These are phyloP conservation scores for Pseudopithomyces chartarum DNA, from an alignment of 2,329 filamentous ascomycete genomes.

Conservation along the genomic window DNA sequence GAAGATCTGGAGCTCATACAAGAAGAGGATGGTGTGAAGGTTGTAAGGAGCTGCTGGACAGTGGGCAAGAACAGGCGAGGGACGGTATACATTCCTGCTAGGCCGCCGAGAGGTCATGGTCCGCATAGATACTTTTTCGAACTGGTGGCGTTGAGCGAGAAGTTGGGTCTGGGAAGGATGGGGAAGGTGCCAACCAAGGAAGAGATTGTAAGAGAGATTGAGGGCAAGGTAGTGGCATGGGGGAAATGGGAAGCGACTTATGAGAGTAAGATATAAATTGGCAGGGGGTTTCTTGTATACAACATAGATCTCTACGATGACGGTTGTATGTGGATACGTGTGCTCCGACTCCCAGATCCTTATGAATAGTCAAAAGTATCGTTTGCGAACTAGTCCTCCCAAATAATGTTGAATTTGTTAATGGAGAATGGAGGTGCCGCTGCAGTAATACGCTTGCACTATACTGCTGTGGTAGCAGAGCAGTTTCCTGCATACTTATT, in stretches of 20 bases:
- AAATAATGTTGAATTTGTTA: no score
- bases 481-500: no score
- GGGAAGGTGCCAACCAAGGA: conserved; percentile 48
- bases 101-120: conserved; percentile 57
- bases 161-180: conserved; percentile 47
- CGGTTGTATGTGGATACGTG: no score
- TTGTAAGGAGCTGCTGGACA: conserved; percentile 52
- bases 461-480: no score
- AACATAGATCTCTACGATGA: no score
- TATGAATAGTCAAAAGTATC: no score
- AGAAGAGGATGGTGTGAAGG: conserved; percentile 5
- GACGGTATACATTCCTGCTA: conserved; percentile 52
- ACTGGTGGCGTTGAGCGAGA: conserved; percentile 54
- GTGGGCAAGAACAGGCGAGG: conserved; percentile 52
- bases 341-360: no score
- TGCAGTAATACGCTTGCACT: no score
- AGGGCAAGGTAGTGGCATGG: conserved; percentile 57
- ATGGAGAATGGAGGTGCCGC: no score
- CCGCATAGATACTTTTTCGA: conserved; percentile 60
- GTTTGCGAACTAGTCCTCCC: no score
- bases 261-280: conserved; percentile 47
- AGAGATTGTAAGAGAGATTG: conserved; percentile 50
- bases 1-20: conserved; percentile 2
- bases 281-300: neutral
- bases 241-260: conserved; percentile 55